These are phyloP conservation scores for Phytopythium oedochilum DNA, from an alignment of 352 stramenopile species.

Conservation along the genomic window DNA sequence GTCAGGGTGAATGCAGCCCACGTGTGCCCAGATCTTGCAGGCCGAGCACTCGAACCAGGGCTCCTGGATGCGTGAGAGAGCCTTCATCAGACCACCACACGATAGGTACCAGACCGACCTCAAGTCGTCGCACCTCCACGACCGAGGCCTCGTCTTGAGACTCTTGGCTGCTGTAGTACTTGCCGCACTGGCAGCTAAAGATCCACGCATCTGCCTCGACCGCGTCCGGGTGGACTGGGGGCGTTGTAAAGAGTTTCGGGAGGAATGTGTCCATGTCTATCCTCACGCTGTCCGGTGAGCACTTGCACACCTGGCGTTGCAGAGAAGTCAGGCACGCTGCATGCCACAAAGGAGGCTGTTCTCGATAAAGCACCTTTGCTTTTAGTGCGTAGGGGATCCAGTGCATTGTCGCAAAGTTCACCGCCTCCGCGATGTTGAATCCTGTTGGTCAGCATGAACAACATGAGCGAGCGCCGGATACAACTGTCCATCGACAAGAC, in stretches of 20 bases:
- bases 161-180: slow-evolving; percentile 66
- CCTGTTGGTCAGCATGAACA: slow-evolving; percentile 19
- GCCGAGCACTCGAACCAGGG: slow-evolving; percentile 82
- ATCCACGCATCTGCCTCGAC: slow-evolving; percentile 64
- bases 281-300: slow-evolving; percentile 69
- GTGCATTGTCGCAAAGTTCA: slow-evolving; percentile 86
- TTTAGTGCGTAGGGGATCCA: slow-evolving; percentile 80
- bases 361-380: slow-evolving; percentile 82
- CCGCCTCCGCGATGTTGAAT: slow-evolving; percentile 90
- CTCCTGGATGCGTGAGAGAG: slow-evolving; percentile 22
- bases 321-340: no score
- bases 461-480: not conserved
- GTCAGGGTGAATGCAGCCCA: slow-evolving; percentile 57
- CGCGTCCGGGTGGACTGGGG: slow-evolving; percentile 18
- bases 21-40: slow-evolving; percentile 74
- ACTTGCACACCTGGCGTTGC: slow-evolving; percentile 85
- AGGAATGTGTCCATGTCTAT: slow-evolving; percentile 87
- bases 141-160: slow-evolving; percentile 26
- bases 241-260: slow-evolving; percentile 51
- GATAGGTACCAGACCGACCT: no score
- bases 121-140: slow-evolving; percentile 37
- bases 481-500: no score
- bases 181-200: slow-evolving; percentile 65
- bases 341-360: no score
- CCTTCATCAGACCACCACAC: not conserved